Percentiles rank a stretch among this genome's conserved stretches.
phyloP scores from a whole-genome alignment of 331 rosid genomes.

The Cydonia oblonga region DNA sequence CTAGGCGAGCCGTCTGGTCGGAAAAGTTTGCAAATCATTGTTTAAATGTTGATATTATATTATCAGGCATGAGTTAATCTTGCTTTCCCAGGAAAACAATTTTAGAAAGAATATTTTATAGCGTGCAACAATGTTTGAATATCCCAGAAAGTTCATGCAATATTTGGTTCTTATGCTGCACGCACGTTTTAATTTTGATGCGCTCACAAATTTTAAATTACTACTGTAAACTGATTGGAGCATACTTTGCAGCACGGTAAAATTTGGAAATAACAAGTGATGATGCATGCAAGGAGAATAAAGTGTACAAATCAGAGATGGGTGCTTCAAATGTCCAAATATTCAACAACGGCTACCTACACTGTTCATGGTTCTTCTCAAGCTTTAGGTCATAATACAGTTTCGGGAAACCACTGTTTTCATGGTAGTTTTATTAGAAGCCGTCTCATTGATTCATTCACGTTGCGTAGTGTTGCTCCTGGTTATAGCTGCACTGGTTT shows the following conservation, averaged over 20 bases:
- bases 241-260: constrained; percentile 22
- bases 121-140: neutral
- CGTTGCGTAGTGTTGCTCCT: constrained; percentile 20
- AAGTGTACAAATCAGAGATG: constrained; percentile 58
- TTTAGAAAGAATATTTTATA: neutral
- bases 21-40: neutral
- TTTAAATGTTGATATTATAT: neutral
- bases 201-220: neutral
- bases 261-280: constrained; percentile 23
- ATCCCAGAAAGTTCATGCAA: neutral
- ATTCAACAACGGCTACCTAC: constrained; percentile 32
- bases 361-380: constrained; percentile 23
- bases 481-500: constrained; percentile 22
- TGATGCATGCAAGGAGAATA: constrained; percentile 74
- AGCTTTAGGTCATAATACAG: constrained; percentile 22
- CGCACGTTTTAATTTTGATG: neutral
- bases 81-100: neutral
- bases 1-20: neutral
- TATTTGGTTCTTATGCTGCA: neutral
- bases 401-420: constrained; percentile 19
- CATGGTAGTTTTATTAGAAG: constrained; percentile 32
- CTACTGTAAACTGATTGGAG: constrained; percentile 7
- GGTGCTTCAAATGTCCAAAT: constrained; percentile 51
- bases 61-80: neutral
- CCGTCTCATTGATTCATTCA: constrained; percentile 25